These are phyloP conservation scores for Papiliotrema laurentii DNA, from an alignment of 1,284 basidiomycete genomes.

Conservation along the genomic window DNA sequence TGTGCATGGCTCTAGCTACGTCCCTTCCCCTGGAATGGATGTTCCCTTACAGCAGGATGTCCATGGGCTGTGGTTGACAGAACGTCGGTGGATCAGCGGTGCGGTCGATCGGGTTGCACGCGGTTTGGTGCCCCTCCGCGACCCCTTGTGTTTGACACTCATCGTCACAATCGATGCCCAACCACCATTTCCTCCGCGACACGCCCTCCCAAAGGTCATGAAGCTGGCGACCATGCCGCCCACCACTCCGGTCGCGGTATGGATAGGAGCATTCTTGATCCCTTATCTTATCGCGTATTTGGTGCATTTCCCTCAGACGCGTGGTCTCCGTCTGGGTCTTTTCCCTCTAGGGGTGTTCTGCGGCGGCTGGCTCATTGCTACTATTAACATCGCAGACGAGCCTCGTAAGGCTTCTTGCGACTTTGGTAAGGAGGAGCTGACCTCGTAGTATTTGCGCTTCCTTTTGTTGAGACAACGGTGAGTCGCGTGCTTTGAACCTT, in stretches of 20 bases:
- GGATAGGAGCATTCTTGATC: background rate
- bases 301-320: background rate
- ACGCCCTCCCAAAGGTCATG: too few species aligned
- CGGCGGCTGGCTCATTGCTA: background rate
- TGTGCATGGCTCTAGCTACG: too few species aligned
- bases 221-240: background rate
- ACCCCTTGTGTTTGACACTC: too few species aligned
- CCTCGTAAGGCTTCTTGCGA: background rate
- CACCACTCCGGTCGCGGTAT: background rate
- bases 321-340: background rate
- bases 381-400: background rate
- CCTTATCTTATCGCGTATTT: background rate
- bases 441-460: background rate
- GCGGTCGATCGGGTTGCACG: too few species aligned
- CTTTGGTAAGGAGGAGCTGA: background rate
- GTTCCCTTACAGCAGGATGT: too few species aligned
- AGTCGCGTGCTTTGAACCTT: too few species aligned
- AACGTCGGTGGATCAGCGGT: too few species aligned
- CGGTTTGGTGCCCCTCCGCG: too few species aligned
- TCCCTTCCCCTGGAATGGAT: too few species aligned
- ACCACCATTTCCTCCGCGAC: too few species aligned
- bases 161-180: too few species aligned
- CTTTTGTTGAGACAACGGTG: background rate
- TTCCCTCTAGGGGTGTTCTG: constrained; percentile 2
- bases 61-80: too few species aligned